Conservation (phyloP, 2,329 filamentous ascomycete species). For the Aplosporella prunicola region DNA sequence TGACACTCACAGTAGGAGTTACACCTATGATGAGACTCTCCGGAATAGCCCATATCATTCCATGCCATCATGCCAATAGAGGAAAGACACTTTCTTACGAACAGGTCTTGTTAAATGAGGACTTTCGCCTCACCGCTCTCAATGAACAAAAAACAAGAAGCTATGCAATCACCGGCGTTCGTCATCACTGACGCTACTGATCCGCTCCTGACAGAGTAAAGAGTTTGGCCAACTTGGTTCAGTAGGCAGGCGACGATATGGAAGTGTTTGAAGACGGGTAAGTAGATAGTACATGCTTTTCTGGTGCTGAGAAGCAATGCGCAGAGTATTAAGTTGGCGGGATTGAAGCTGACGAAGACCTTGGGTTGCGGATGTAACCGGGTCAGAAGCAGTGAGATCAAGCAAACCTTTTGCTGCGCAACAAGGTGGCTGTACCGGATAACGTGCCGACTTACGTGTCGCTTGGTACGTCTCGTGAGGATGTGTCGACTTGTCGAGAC, state of each 20-base stretch:
- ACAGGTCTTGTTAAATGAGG: too few species aligned
- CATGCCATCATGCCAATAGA: conserved; percentile 1
- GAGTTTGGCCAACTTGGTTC: conserved; percentile 3
- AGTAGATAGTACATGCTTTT: conserved; percentile 5
- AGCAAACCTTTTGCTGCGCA: too few species aligned
- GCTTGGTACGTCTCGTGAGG: too few species aligned
- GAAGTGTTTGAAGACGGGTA: conserved; percentile 4
- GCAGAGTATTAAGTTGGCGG: conserved; percentile 1
- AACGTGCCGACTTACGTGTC: too few species aligned
- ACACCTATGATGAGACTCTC: conserved; percentile 1
- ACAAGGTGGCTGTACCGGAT: too few species aligned
- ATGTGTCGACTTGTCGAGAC: too few species aligned
- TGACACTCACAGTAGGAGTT: not conserved
- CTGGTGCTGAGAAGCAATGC: too few species aligned
- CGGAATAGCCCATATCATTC: conserved; percentile 2
- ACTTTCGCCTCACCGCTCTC: not conserved
- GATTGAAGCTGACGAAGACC: conserved; percentile 2
- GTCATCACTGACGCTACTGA: conserved; percentile 5
- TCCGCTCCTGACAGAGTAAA: conserved; percentile 1
- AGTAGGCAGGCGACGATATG: conserved; percentile 3
- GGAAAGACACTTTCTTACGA: conserved; percentile 4
- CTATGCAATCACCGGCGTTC: conserved; percentile 2
- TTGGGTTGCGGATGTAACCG: too few species aligned
- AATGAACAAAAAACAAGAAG: conserved; percentile 2
- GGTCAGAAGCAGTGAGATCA: too few species aligned